phyloP scores from a whole-genome alignment of 371 early-diverging fungal species.

The Zancudomyces culisetae region DNA sequence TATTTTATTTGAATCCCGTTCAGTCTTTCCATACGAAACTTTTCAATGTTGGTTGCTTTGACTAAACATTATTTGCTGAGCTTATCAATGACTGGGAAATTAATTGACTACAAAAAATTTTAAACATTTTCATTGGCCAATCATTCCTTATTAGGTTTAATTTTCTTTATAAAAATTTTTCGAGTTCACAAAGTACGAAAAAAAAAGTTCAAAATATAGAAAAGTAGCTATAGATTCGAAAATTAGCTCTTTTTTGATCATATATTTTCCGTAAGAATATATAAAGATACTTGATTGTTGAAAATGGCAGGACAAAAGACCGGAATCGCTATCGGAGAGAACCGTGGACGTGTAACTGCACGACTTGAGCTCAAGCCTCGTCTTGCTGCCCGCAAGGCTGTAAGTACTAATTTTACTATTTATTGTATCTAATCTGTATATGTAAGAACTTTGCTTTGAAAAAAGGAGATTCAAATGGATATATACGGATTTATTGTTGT shows the following conservation, averaged over 20 bases:
- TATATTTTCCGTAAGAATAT: not conserved
- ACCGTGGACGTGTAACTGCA: constrained; percentile 76
- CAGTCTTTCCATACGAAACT: too few relatives aligned
- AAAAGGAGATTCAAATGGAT: too few relatives aligned
- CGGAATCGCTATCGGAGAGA: constrained; percentile 57
- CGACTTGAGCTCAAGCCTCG: constrained; percentile 55
- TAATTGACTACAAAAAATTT: too few relatives aligned
- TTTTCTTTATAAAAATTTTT: not conserved
- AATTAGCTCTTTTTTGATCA: not conserved
- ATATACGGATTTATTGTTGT: too few relatives aligned
- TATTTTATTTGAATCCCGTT: too few relatives aligned
- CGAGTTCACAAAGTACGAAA: not conserved
- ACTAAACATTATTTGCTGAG: too few relatives aligned
- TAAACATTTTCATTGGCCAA: too few relatives aligned
- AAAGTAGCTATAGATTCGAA: not conserved
- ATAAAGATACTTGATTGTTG: not conserved
- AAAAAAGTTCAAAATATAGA: not conserved
- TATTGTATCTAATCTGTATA: too few relatives aligned
- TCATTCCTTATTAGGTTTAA: not conserved
- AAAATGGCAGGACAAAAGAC: constrained; percentile 40
- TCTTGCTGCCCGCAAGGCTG: constrained; percentile 70
- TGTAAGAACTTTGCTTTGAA: too few relatives aligned
- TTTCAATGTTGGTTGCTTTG: too few relatives aligned
- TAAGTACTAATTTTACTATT: constrained; percentile 35
- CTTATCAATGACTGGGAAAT: too few relatives aligned